Base-by-base conservation (phyloP, 257 asterid genomes). In the Gentiana dahurica region DNA sequence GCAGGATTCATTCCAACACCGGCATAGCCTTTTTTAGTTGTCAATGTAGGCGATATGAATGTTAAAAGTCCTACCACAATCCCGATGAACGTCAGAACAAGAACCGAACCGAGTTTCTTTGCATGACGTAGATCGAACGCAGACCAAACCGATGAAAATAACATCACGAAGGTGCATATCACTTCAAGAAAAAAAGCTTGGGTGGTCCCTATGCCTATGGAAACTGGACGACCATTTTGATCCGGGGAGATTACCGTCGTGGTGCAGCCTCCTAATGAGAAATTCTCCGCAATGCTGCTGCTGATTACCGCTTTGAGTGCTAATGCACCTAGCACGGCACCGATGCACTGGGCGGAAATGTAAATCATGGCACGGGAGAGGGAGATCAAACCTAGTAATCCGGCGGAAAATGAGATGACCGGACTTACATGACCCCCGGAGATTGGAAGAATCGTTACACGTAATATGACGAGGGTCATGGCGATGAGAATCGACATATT, bases 351-450 rank as follows among this genome's bases (percentile, higher is more conserved):
- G 2, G 95, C 89, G 0, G 55, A 2, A 0, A 77, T 79, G 73
- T 87, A 87, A 34, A 84, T 49, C 12, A 71, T 4, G 38, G 94
- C 95, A 0, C 86, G 75, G 2, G 86, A 62, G 41, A 87, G 57
- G 55, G 95, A 87, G 60, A 87, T 81, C 1, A 84, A 62, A 15
- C 95, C 95, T 1, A 84, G 88, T 1, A 87, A 51, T 5, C 76
- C 86, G 3, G 94, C 87, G 6, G 95, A 87, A 75, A 84, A 76
- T 64, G 92, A 79, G 81, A 87, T 66, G 44, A 84, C 75, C 4
- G 95, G 95, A 74, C 81, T 84, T 59, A 87, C 76, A 75, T 84
- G 94, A 65, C 91, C 95, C 0, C 95, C 95, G 50, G 95, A 87
- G 37, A 87, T 65, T 0, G 95, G 95, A 55, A 73, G 79, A 33